Base-by-base conservation (phyloP, 1,284 basidiomycete species). In the Coniferiporia weirii region DNA sequence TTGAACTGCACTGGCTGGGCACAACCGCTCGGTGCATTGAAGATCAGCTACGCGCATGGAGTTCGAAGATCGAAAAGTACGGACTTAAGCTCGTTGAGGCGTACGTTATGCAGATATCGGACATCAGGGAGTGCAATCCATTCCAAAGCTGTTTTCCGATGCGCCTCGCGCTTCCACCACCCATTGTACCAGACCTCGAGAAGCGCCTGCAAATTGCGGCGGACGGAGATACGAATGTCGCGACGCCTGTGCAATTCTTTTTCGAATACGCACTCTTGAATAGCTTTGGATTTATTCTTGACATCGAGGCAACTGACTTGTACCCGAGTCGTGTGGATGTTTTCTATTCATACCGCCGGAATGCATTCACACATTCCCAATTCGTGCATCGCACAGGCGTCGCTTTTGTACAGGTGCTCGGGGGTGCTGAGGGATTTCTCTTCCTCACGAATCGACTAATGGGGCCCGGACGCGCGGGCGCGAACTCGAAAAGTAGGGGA, bases 1-100 rank as follows among this genome's bases (percentile, higher is more conserved):
- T 97, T 67, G 95, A 99, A 72, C 79, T 99, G 46, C 94, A 98
- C 65, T 99, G 97, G 96, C 87, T 98, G 22, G 95, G 94, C 8
- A 93, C 95, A 0, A 95, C 94, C 0, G 92, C 94, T n/a, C 85
- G 92, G n/a, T 89, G 90, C 64, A 91, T 99, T 60, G 96, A 99
- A 64, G 94, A 97, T 66, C 79, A 89, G 43, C 79, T 98, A 9
- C 85, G 90, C 45, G 81, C 84, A 55, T 97, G 95, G 91, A 86
- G 85, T 52, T 81, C 91, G 36, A 82, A 84, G 1, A 91, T 97
- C 38, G 95, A 98, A 66, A 82, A 89, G 50, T 95, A 95, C 65
- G 96, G 96, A 1, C 78, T 99, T 57, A 92, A 88, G 66, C 83
- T 98, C 8, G 91, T 98, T 51, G 96, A 98, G 70, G 91, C 91